Evolutionary conservation across 805 yeast genomes (phyloP).

Genomic region (Isabelozyma rhagii): DNA sequence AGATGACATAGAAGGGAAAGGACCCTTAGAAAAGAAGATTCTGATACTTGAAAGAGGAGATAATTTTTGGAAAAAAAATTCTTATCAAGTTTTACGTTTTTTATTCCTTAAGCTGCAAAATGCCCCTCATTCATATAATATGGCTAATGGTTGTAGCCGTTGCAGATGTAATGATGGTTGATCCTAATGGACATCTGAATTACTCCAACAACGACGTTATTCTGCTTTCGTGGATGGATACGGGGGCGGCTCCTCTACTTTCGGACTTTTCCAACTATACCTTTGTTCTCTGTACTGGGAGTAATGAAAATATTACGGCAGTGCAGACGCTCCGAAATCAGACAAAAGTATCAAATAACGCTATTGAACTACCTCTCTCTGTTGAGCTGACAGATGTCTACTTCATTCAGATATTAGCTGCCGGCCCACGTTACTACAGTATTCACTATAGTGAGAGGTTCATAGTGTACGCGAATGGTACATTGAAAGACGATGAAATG

Average conservation of each 20-base stretch:
- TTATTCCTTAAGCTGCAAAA: not conserved
- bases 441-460: constrained; percentile 2
- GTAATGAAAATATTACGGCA: not conserved
- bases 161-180: not conserved
- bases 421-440: not conserved
- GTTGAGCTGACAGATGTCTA: not conserved
- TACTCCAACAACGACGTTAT: not conserved
- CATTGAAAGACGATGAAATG: not conserved
- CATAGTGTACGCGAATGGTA: not conserved
- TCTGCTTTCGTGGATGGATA: not conserved
- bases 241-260: not conserved
- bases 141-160: not conserved
- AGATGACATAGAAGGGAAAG: not conserved
- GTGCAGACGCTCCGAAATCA: not conserved
- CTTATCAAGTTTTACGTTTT: not conserved
- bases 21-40: no score
- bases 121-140: not conserved
- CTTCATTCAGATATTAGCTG: not conserved
- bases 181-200: not conserved
- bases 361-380: not conserved
- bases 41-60: no score
- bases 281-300: constrained; percentile 2
- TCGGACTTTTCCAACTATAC: not conserved
- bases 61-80: not conserved
- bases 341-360: not conserved